These are phyloP conservation scores for Canariomyces notabilis DNA, from an alignment of 2,329 filamentous ascomycete genomes.

Conservation along the genomic window DNA sequence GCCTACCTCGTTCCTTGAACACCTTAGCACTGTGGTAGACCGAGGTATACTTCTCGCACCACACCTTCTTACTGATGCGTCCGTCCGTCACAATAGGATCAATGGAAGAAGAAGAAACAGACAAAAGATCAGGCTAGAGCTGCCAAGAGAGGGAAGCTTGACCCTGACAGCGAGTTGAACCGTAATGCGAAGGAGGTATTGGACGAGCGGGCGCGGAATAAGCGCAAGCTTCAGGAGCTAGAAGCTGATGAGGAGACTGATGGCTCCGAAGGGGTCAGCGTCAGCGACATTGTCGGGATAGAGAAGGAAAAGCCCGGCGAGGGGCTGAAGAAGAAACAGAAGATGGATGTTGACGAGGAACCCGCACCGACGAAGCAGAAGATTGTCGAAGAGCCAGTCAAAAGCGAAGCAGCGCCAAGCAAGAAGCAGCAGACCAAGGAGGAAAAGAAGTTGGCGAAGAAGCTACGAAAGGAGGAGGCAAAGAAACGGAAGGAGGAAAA, in stretches of 20 bases:
- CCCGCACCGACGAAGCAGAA: conserved; percentile 55
- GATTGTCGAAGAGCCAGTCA: conserved; percentile 27
- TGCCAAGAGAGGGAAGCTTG: conserved; percentile 81
- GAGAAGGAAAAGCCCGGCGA: conserved; percentile 59
- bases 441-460: conserved; percentile 30
- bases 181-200: conserved; percentile 84
- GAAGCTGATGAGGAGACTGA: conserved; percentile 45
- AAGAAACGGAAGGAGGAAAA: background rate
- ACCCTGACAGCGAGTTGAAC: conserved; percentile 79
- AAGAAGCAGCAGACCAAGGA: conserved; percentile 39
- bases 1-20: conserved; percentile 3
- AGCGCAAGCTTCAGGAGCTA: conserved; percentile 70
- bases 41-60: too few relatives aligned
- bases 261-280: conserved; percentile 41
- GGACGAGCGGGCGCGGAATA: conserved; percentile 72
- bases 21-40: background rate
- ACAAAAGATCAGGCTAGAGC: conserved; percentile 81
- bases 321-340: conserved; percentile 50
- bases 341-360: conserved; percentile 34
- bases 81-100: conserved; percentile 55
- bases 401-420: conserved; percentile 17
- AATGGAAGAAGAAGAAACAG: conserved; percentile 95
- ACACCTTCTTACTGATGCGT: conserved; percentile 3
- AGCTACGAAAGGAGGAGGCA: conserved; percentile 23
- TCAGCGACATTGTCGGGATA: conserved; percentile 45